phyloP scores from a whole-genome alignment of 345 rosid species.

The Reutealis trisperma region DNA sequence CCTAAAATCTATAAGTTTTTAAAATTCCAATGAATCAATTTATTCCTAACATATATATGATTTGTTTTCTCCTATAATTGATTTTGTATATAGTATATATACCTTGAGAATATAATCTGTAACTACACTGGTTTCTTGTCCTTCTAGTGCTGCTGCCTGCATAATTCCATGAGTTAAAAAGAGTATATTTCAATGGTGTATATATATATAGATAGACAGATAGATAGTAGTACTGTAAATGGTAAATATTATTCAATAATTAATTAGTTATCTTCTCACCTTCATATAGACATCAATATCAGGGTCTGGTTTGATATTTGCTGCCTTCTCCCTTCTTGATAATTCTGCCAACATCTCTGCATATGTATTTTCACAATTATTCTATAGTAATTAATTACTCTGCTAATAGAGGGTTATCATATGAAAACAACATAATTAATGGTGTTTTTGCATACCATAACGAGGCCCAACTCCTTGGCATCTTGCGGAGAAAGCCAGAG shows the following conservation, averaged over 20 bases:
- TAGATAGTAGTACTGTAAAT: too few species aligned
- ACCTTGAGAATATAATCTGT: constrained; percentile 86
- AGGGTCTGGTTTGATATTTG: constrained; percentile 84
- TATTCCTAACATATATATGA: too few species aligned
- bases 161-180: background rate
- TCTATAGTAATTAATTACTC: background rate
- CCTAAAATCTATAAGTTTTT: constrained; percentile 47
- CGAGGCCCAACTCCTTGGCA: constrained; percentile 70
- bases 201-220: too few species aligned
- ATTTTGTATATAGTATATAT: too few species aligned
- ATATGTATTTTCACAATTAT: background rate
- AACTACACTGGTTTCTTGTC: constrained; percentile 60
- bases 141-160: constrained; percentile 71
- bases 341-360: constrained; percentile 71
- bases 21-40: too few species aligned
- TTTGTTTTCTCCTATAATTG: too few species aligned
- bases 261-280: constrained; percentile 28
- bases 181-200: background rate
- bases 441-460: constrained; percentile 37
- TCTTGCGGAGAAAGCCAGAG: constrained; percentile 60
- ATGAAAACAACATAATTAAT: background rate
- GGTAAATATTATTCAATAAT: too few species aligned
- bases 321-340: constrained; percentile 75
- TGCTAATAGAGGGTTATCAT: background rate
- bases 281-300: constrained; percentile 87